These are phyloP conservation scores for Nakaseomyces bracarensis DNA, from an alignment of 1,139 yeast species.

Conservation along the genomic window DNA sequence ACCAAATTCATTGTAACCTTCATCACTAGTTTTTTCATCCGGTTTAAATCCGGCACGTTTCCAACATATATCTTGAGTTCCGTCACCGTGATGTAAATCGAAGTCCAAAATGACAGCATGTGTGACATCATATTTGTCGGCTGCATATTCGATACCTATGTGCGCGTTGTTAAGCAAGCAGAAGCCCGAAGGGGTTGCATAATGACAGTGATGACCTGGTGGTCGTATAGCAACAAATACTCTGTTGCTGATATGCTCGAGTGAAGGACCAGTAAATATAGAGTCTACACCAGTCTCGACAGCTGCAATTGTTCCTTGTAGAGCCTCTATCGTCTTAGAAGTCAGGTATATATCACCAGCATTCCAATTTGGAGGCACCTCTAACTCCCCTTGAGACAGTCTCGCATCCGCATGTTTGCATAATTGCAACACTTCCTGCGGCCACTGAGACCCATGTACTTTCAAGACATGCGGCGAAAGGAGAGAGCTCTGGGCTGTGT, in stretches of 20 bases:
- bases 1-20: conserved; percentile 43
- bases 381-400: conserved; percentile 48
- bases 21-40: conserved; percentile 32
- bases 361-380: conserved; percentile 78
- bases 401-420: conserved; percentile 54
- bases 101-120: conserved; percentile 80
- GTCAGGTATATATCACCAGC: conserved; percentile 75
- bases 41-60: conserved; percentile 47
- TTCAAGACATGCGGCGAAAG: conserved; percentile 49
- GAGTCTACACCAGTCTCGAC: conserved; percentile 66
- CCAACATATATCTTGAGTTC: conserved; percentile 84
- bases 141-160: conserved; percentile 74
- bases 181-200: conserved; percentile 79
- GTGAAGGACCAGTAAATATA: conserved; percentile 34
- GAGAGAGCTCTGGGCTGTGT: conserved; percentile 21
- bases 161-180: conserved; percentile 79
- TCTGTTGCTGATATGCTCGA: conserved; percentile 39
- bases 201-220: conserved; percentile 89
- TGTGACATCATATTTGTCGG: conserved; percentile 52
- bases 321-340: conserved; percentile 59
- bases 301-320: conserved; percentile 75
- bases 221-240: conserved; percentile 71
- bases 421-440: conserved; percentile 47
- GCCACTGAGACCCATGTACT: conserved; percentile 77
- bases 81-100: conserved; percentile 90